Percentiles rank a stretch among this genome's conserved stretches.
These are phyloP conservation scores for Pisolithus marmoratus DNA, from an alignment of 768 basidiomycete species.

Conservation along the genomic window DNA sequence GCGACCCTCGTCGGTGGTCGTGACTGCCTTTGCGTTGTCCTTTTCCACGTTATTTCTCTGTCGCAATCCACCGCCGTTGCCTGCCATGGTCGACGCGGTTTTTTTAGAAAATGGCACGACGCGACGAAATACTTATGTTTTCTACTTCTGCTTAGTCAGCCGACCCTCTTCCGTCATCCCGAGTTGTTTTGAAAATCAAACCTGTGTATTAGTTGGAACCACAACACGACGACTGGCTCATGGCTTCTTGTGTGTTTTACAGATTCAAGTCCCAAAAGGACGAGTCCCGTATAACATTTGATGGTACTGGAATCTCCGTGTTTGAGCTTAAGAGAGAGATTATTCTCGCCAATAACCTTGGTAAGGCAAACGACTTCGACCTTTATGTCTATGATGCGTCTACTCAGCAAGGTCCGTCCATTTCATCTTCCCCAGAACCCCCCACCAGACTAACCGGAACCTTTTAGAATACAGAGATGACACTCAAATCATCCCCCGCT, in stretches of 20 bases:
- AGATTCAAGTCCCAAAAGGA: constrained; percentile 93
- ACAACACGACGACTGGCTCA: constrained; percentile 25
- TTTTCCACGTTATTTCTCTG: constrained; percentile 20
- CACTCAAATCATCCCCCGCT: constrained; percentile 84
- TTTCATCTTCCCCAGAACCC: background rate
- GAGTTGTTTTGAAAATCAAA: background rate
- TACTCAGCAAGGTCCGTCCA: constrained; percentile 67
- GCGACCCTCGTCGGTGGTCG: constrained; percentile 63
- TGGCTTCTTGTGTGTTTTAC: constrained; percentile 97
- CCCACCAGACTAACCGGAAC: background rate
- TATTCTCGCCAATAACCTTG: constrained; percentile 91
- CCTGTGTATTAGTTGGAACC: background rate
- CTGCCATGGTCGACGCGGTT: constrained; percentile 11
- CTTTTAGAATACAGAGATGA: constrained; percentile 85
- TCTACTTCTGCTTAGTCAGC: constrained; percentile 15
- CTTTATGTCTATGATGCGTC: constrained; percentile 79
- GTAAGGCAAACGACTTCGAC: constrained; percentile 97
- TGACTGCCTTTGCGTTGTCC: constrained; percentile 18
- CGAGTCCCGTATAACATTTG: constrained; percentile 94
- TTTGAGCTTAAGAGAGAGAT: constrained; percentile 99
- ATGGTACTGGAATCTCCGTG: constrained; percentile 97
- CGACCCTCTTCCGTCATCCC: background rate
- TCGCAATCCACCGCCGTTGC: constrained; percentile 24
- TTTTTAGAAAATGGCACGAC: background rate
- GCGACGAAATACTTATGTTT: constrained; percentile 8